A percentile compares a stretch with the other conserved stretches of the same genome.
Evolutionary conservation across 1,284 basidiomycete genomes (phyloP).

Genomic region (Gymnopus androsaceus): DNA sequence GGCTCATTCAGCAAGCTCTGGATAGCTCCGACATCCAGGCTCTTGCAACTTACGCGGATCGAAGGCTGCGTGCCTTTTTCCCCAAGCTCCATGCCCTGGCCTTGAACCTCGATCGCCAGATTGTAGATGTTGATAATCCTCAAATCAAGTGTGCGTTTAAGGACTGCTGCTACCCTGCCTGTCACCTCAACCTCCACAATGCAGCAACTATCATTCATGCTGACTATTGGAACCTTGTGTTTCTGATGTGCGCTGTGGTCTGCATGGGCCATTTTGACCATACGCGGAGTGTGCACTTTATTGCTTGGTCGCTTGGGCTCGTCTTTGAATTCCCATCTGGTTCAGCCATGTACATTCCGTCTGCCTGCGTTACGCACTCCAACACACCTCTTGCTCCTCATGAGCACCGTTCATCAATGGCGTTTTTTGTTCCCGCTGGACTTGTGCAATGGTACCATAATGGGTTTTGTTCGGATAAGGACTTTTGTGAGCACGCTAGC

Average conservation of each 20-base stretch:
- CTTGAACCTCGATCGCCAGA: background rate
- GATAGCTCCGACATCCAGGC: background rate
- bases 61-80: background rate
- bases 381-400: background rate
- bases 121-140: background rate
- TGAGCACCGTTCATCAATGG: background rate
- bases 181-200: background rate
- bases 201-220: background rate
- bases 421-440: background rate
- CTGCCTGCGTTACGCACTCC: slow-evolving; percentile 1
- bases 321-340: background rate
- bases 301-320: background rate
- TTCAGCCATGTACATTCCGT: slow-evolving; percentile 2
- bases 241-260: background rate
- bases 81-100: background rate
- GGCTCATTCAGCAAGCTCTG: background rate
- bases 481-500: background rate
- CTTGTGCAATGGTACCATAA: background rate
- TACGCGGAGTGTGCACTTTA: background rate
- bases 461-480: background rate
- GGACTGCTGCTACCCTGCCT: background rate
- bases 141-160: background rate
- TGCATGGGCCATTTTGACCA: background rate
- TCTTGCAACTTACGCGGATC: background rate
- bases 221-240: background rate